Percentiles rank a stretch among this genome's conserved stretches.
phyloP scores from a whole-genome alignment of 352 stramenopile species.

The Pythium aristosporum region DNA sequence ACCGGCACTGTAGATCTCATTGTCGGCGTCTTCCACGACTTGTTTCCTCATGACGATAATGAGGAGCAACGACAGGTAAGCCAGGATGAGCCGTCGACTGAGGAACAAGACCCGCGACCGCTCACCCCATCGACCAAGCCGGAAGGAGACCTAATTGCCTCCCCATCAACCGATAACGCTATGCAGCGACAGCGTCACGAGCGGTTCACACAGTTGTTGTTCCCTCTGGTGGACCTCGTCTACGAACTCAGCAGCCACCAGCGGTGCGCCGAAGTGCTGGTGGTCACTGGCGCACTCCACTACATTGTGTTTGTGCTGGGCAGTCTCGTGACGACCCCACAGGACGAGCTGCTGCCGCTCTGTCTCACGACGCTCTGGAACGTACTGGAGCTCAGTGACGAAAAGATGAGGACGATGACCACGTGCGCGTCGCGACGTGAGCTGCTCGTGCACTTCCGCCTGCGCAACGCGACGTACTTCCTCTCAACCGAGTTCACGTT shows the following conservation, averaged over 20 bases:
- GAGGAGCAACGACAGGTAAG: conserved; percentile 3
- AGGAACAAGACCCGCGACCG: conserved; percentile 4
- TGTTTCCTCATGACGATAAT: conserved; percentile 62
- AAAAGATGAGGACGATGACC: conserved; percentile 42
- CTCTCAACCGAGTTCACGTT: conserved; percentile 60
- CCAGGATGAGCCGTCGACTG: neutral
- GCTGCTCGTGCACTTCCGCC: conserved; percentile 55
- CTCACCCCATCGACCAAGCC: conserved; percentile 23
- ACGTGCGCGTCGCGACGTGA: conserved; percentile 54
- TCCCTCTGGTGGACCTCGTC: conserved; percentile 61
- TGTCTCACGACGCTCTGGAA: conserved; percentile 79
- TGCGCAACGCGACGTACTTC: conserved; percentile 65
- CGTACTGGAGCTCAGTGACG: conserved; percentile 61
- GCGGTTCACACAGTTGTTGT: conserved; percentile 36
- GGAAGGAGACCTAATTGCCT: neutral
- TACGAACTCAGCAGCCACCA: conserved; percentile 68
- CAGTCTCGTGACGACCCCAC: conserved; percentile 38
- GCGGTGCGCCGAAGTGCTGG: conserved; percentile 62
- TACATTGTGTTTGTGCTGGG: conserved; percentile 70
- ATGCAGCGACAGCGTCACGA: neutral
- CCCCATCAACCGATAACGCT: too few relatives aligned
- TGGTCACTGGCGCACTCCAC: conserved; percentile 60
- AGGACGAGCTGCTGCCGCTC: conserved; percentile 70
- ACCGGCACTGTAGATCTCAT: conserved; percentile 58
- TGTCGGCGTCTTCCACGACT: conserved; percentile 58